Evolutionary conservation across 495 filamentous ascomycete genomes (phyloP), one percentile per base, ranked within the genome.

Genomic region (Aspergillus coremiiformis): DNA sequence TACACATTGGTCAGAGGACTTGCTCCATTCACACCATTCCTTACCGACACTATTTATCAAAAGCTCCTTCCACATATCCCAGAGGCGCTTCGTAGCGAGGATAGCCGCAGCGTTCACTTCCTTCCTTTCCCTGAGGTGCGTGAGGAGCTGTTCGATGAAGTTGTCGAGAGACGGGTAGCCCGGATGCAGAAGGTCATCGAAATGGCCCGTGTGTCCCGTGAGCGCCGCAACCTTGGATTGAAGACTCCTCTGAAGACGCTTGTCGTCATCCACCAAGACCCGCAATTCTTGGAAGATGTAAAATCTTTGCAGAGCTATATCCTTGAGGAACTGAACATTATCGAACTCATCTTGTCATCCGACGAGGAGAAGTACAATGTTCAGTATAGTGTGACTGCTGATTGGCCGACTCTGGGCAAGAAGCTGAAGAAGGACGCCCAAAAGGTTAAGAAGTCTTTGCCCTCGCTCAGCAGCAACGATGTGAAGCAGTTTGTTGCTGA

Each of bases 141-240:
- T 27, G 75, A 87, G 60, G 89, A 94, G 59, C 81, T 96, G 20
- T 96, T 95, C 62, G 85, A 97, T 65, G 77, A 80, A 41, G 86
- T 82, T 30, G 82, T 97, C 44, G 92, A 96, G 71, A 80, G 93
- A 29, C 78, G 85, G 50, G 90, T 98, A 4, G 75, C 80, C 33
- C 82, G 90, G 32, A 97, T 98, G 93, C 93, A 97, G 66, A 86
- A 82, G 53, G 88, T 97, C 60, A 96, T 98, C 60, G 91, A 98
- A 56, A 77, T 97, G 39, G 86, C 79, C 19, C 83, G 93, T 61
- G 79, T 89, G 42, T 89, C 89, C 27, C 80, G 93, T 55, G 93
- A 98, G 71, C 83, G 90, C 32, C 82, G 86, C 14, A 82, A 84
- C 9, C 81, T 97, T 52, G 88, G 86, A 10, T 72, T 97, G 29